Conservation (phyloP, 1,284 basidiomycete genomes). For the Trichosporon coremiiforme region DNA sequence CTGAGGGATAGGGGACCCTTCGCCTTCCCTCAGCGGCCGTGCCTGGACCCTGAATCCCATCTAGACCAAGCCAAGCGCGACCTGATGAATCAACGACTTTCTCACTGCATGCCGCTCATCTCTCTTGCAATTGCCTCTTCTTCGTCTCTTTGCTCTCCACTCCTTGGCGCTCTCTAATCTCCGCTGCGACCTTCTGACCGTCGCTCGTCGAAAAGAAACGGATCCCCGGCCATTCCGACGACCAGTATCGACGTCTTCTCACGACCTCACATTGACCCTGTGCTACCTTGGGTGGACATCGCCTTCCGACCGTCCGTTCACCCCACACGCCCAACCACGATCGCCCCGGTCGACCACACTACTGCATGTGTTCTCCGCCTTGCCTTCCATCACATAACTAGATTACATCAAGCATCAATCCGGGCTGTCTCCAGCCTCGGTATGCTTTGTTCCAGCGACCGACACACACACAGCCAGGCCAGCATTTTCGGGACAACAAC, state of each 20-base stretch:
- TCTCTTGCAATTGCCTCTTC: background rate
- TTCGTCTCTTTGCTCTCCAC: background rate
- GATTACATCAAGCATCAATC: background rate
- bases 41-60: conserved; percentile 8
- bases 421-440: background rate
- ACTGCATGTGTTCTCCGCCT: background rate
- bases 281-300: background rate
- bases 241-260: background rate
- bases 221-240: background rate
- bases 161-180: background rate
- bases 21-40: background rate
- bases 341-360: conserved; percentile 3
- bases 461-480: background rate
- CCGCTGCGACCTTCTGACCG: background rate
- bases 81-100: conserved; percentile 12
- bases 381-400: background rate
- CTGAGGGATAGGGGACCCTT: background rate
- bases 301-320: conserved; percentile 2
- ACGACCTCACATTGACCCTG: background rate
- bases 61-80: conserved; percentile 1
- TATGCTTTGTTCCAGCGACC: background rate
- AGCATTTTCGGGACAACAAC: background rate
- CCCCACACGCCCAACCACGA: conserved; percentile 1
- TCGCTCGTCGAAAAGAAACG: background rate
- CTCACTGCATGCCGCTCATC: background rate